phyloP scores from a whole-genome alignment of 495 filamentous ascomycete species.

The Glonium stellatum region DNA sequence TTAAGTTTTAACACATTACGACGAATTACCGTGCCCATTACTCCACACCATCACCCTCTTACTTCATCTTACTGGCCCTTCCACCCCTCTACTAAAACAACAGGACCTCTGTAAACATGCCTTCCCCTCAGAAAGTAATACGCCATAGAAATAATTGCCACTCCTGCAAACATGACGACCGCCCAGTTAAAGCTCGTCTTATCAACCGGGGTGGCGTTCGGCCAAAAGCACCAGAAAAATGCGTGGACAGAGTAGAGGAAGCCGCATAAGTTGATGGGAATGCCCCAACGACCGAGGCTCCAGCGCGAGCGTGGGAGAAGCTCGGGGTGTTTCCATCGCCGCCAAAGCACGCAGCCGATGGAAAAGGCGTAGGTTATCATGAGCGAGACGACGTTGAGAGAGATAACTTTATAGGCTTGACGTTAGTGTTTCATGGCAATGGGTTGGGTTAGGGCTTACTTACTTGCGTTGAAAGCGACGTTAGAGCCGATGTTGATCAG shows the following conservation, averaged over 20 bases:
- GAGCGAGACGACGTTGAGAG: constrained; percentile 29
- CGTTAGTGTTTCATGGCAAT: constrained; percentile 13
- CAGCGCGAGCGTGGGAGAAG: constrained; percentile 25
- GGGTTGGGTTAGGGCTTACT: background rate
- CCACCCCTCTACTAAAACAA: constrained; percentile 25
- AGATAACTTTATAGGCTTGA: constrained; percentile 34
- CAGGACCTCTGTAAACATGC: constrained; percentile 28
- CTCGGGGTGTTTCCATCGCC: constrained; percentile 23
- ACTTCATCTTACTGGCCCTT: constrained; percentile 6
- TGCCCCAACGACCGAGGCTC: constrained; percentile 27
- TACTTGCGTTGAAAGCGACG: constrained; percentile 46
- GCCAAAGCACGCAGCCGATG: constrained; percentile 29
- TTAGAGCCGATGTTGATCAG: constrained; percentile 55
- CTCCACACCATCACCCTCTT: too few relatives aligned
- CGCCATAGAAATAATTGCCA: constrained; percentile 12
- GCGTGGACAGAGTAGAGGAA: constrained; percentile 27
- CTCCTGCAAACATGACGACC: constrained; percentile 28
- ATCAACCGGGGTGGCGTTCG: constrained; percentile 23
- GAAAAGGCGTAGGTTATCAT: constrained; percentile 14
- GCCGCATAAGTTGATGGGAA: constrained; percentile 27
- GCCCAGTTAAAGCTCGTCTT: constrained; percentile 30
- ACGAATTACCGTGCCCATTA: too few relatives aligned
- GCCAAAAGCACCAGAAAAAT: constrained; percentile 37
- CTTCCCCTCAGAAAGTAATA: constrained; percentile 22
- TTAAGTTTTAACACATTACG: too few relatives aligned